Evolutionary conservation across 192 early-diverging fungal species (phyloP), one percentile per base, ranked within the genome.

Genomic region (Backusella psychrophila): DNA sequence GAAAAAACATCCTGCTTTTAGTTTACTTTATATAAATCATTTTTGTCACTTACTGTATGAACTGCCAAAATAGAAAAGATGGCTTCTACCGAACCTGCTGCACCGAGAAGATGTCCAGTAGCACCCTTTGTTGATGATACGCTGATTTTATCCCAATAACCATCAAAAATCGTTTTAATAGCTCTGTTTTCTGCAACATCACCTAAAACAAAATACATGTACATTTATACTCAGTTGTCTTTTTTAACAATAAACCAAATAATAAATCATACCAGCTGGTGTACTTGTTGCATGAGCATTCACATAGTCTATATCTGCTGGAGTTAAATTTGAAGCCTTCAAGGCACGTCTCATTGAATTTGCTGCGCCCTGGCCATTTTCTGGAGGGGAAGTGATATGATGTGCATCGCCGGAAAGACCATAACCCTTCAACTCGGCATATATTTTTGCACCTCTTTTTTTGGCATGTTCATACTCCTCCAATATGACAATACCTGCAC

Each of bases 241-340:
- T 31, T n/a, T 39, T 19, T n/a, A 21, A 17, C 6, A 49, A n/a
- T n/a, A 21, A 49, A 19, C 46, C 19, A 49, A 49, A 1, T 17
- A 21, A 19, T 14, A 63, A 63, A 0, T 26, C 63, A 46, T 85
- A 88, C 90, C 92, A 73, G 92, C 80, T 41, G 89, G 82, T 4
- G 97, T 99, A 11, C 93, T 93, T 0, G 96, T 99, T 2, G 97
- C 97, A 80, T 99, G 97, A 0, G 96, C 95, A 83, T 99, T 99
- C 21, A 99, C 81, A 80, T 99, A 97, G 53, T 91, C 92, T 29
- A 99, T 83, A 65, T 92, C 90, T 14, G 80, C 80, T 0, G 91
- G 85, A 3, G 74, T 67, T 69, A 94, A 75, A 2, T 86, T 82
- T 1, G 93, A 92, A 12, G 82, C 75, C 42, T 87, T 83, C 38